Percentiles rank a stretch among this genome's conserved stretches.
Conservation (phyloP, 495 filamentous ascomycete species). For the Ascobolus immersus region DNA sequence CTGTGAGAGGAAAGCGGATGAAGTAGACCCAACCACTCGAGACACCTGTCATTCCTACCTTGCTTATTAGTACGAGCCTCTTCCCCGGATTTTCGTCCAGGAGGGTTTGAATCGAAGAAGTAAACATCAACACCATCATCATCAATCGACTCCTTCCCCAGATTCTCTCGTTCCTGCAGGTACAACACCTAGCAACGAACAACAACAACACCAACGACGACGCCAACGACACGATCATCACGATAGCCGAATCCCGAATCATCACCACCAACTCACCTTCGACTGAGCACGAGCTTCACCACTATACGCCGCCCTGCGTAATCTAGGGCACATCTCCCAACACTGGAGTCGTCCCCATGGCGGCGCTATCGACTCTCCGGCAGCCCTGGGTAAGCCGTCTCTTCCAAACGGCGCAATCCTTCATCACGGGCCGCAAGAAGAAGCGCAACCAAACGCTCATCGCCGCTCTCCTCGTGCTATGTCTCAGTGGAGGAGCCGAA, state of each 20-base stretch:
- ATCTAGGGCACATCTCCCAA: background rate
- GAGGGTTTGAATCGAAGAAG: background rate
- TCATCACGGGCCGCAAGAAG: constrained; percentile 28
- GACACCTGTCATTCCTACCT: background rate
- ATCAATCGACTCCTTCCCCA: background rate
- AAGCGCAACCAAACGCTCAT: constrained; percentile 44
- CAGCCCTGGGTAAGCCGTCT: constrained; percentile 40
- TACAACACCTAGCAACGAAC: background rate
- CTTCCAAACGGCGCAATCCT: constrained; percentile 38
- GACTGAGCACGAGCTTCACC: constrained; percentile 3
- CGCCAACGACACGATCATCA: background rate
- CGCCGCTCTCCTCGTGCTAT: constrained; percentile 43
- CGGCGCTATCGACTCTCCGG: constrained; percentile 62
- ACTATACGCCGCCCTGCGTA: background rate
- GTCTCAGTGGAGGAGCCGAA: constrained; percentile 51
- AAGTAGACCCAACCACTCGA: background rate
- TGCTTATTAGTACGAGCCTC: background rate
- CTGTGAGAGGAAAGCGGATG: background rate
- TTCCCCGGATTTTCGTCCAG: constrained; percentile 5
- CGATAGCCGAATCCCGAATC: too few relatives aligned
- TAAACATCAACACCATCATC: too few relatives aligned
- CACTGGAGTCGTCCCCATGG: constrained; percentile 28
- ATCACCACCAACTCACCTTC: too few relatives aligned
- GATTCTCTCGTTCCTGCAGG: background rate
- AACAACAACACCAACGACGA: background rate